Evolutionary conservation across 352 stramenopile genomes (phyloP).

Genomic region (Plasmopara viticola): DNA sequence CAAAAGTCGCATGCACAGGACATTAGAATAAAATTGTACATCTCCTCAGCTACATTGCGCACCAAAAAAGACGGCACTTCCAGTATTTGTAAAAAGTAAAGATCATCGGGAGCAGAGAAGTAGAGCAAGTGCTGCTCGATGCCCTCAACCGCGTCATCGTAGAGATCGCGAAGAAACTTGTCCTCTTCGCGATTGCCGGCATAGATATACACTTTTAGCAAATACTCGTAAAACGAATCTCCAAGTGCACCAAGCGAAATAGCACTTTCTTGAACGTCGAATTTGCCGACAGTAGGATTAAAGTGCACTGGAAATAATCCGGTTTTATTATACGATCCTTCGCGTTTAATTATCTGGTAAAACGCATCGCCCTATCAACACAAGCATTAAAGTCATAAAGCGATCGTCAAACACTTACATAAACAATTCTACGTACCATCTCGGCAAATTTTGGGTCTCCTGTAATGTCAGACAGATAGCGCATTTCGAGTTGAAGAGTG

Average conservation of each 20-base stretch:
- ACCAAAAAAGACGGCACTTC: constrained; percentile 42
- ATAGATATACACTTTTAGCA: constrained; percentile 98
- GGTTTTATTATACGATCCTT: constrained; percentile 63
- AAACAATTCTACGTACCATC: constrained; percentile 27
- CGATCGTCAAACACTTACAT: background rate
- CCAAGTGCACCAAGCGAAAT: constrained; percentile 88
- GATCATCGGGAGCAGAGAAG: constrained; percentile 45
- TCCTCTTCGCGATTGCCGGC: constrained; percentile 75
- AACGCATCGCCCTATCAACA: constrained; percentile 58
- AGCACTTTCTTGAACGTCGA: constrained; percentile 15
- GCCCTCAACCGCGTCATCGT: constrained; percentile 92
- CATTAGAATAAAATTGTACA: too few relatives aligned
- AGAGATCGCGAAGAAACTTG: constrained; percentile 75
- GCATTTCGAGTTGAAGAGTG: constrained; percentile 79
- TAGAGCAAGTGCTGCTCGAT: constrained; percentile 90
- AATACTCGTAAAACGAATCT: constrained; percentile 98
- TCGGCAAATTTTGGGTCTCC: constrained; percentile 64
- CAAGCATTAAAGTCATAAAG: too few relatives aligned
- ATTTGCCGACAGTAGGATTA: constrained; percentile 28
- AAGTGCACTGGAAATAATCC: constrained; percentile 89
- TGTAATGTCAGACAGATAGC: constrained; percentile 76
- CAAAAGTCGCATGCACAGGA: background rate
- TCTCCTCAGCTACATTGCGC: constrained; percentile 6
- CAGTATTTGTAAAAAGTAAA: constrained; percentile 69
- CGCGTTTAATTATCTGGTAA: constrained; percentile 61